These are phyloP conservation scores for Gaultheria prostrata DNA, from an alignment of 148 eudicot species.

Conservation along the genomic window DNA sequence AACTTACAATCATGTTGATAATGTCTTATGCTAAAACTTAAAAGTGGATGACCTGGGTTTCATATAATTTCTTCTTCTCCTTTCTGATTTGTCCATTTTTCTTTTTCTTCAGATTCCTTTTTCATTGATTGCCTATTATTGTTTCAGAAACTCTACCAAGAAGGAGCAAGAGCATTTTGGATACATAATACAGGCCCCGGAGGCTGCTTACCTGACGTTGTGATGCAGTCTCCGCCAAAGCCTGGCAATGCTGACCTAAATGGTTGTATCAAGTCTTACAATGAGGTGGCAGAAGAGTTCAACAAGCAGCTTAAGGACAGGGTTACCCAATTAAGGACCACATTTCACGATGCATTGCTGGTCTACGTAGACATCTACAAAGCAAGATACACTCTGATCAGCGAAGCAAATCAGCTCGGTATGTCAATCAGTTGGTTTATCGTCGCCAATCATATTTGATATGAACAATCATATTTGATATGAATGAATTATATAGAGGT, in stretches of 20 bases:
- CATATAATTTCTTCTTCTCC: background rate
- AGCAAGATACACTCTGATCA: conserved; percentile 21
- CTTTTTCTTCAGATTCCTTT: background rate
- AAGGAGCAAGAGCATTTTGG: conserved; percentile 40
- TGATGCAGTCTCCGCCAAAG: conserved; percentile 19
- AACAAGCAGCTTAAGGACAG: conserved; percentile 21
- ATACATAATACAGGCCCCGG: conserved; percentile 42
- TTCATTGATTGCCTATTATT: background rate
- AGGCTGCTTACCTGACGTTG: conserved; percentile 37
- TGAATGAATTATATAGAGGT: background rate
- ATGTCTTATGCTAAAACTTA: background rate
- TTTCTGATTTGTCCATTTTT: background rate
- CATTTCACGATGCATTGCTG: conserved; percentile 10
- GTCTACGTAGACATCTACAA: conserved; percentile 23
- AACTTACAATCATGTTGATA: background rate
- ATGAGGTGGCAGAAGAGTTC: conserved; percentile 22
- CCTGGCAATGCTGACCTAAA: conserved; percentile 17
- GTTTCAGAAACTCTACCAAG: conserved; percentile 29
- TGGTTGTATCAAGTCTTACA: conserved; percentile 17
- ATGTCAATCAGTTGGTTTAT: background rate
- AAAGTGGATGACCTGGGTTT: background rate
- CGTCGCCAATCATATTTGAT: background rate
- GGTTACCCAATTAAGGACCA: conserved; percentile 16
- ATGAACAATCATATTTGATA: background rate
- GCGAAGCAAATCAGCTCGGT: conserved; percentile 20